Evolutionary conservation across 148 eudicot species (phyloP).

Genomic region (Spergularia bocconei): DNA sequence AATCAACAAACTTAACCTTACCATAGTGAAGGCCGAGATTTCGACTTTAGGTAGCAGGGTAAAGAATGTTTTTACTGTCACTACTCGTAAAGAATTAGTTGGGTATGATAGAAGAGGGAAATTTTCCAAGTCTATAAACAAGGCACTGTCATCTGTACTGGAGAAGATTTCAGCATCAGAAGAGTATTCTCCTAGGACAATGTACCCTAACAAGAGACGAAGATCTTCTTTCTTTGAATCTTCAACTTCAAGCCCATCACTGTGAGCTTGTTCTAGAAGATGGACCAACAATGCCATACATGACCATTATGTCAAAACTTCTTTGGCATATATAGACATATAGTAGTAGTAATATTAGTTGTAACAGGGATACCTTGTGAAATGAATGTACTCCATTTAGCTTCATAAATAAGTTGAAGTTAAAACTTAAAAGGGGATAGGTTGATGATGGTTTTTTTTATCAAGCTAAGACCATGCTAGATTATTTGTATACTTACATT

Average conservation of each 20-base stretch:
- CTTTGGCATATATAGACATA: too few species aligned
- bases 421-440: too few species aligned
- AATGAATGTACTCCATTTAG: too few species aligned
- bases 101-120: conserved; percentile 16
- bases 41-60: conserved; percentile 62
- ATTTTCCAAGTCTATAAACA: conserved; percentile 35
- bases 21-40: conserved; percentile 47
- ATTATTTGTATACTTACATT: too few species aligned
- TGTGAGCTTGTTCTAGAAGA: conserved; percentile 5
- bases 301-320: too few species aligned
- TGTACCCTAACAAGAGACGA: conserved; percentile 46
- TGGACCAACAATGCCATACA: not conserved
- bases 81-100: conserved; percentile 17
- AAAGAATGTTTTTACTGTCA: conserved; percentile 48
- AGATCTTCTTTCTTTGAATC: conserved; percentile 12
- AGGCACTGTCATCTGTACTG: conserved; percentile 43
- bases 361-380: too few species aligned
- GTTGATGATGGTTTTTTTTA: too few species aligned
- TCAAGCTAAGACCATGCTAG: too few species aligned
- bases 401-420: too few species aligned
- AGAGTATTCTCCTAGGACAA: conserved; percentile 41
- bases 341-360: too few species aligned
- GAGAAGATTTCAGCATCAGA: conserved; percentile 43
- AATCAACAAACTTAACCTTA: conserved; percentile 40
- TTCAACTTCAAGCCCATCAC: conserved; percentile 9